Base-by-base conservation (phyloP, 495 filamentous ascomycete genomes). In the Aspergillus sclerotioniger region DNA sequence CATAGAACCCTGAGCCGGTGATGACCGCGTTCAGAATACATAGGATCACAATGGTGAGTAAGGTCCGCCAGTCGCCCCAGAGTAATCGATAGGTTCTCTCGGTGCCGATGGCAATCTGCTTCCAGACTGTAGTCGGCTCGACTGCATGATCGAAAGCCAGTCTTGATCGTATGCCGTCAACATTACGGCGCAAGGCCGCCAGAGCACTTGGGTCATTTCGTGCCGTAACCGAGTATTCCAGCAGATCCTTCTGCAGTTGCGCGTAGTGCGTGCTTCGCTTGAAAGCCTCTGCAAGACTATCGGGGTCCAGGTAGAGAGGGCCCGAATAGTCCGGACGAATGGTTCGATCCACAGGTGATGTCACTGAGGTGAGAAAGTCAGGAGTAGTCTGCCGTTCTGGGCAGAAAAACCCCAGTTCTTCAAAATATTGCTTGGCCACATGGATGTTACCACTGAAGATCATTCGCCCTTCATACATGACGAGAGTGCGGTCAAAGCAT, bases 401-500 rank as follows among this genome's bases (percentile, higher is more conserved):
- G 12, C 86, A 82, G 9, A 84, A 76, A 65, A 90, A 96, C 6
- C 92, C 91, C 15, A 96, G 82, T 0, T 80, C 80, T 61, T 93
- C 90, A 56, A 96, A 95, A 65, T 96, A 96, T 6, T 74, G 68
- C 52, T 87, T 73, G 7, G 91, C 91, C 61, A 90, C 84, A 0
- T 72, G 67, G 0, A 84, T 69, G 0, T 88, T 86, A 0, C 92
- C 92, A 60, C 91, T 94, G 74, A 88, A 96, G 3, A 94, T 87
- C 67, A 93, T 82, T 13, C 77, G 82, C 15, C 92, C 92, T 29
- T 82, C 79, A 57, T 95, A 88, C 49, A 96, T 89, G 16, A 95
- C 86, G 28, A 93, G 70, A 6, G 94, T 89, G 63, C 94, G 95
- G 74, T 96, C 91, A 61, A 96, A 96, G 47, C 87, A 84, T 28